Conservation (phyloP, 2,329 filamentous ascomycete genomes). For the Tolypocladium ovalisporum region DNA sequence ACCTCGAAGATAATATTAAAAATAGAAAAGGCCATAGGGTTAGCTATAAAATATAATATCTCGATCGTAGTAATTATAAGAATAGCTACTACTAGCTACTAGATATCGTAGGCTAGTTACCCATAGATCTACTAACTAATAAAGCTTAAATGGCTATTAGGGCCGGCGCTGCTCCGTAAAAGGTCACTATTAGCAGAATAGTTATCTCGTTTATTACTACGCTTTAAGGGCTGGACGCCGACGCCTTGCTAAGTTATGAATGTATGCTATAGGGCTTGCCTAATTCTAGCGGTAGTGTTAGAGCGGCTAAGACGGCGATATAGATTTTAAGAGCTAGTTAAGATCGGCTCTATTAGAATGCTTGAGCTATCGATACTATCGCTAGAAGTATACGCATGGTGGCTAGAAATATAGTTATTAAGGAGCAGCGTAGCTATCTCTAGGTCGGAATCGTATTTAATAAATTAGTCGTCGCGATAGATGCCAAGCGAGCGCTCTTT, state of each 20-base stretch:
- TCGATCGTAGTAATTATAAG: background rate
- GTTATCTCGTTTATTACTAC: background rate
- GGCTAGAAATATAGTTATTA: background rate
- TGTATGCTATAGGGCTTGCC: background rate
- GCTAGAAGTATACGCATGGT: background rate
- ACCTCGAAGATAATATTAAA: background rate
- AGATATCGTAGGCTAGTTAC: background rate
- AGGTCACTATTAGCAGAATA: background rate
- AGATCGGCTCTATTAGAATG: background rate
- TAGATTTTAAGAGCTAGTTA: background rate
- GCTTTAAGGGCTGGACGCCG: background rate
- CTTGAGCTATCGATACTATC: background rate
- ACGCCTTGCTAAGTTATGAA: background rate
- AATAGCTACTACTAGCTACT: background rate
- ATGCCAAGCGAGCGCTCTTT: background rate
- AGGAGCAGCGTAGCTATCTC: background rate
- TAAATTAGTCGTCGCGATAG: background rate
- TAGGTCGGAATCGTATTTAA: background rate
- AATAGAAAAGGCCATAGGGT: background rate
- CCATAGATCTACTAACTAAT: background rate
- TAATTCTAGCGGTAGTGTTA: background rate
- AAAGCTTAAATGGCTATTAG: background rate
- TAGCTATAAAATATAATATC: background rate
- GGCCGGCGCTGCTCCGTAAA: background rate
- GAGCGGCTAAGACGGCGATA: background rate